phyloP scores from a whole-genome alignment of 345 rosid genomes.

The Populus alba region DNA sequence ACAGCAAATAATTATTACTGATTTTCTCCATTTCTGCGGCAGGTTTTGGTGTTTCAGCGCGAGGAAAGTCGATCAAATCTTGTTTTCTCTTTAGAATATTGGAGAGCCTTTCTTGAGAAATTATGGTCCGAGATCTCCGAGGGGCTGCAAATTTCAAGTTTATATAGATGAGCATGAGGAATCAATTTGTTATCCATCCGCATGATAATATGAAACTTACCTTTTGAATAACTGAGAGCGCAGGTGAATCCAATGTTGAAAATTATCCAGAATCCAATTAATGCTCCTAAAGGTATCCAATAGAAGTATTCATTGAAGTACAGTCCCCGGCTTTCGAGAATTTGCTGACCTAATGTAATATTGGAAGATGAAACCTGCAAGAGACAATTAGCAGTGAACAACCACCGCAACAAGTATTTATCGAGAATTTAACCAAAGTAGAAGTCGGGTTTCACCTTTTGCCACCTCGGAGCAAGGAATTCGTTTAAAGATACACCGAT shows the following conservation, averaged over 20 bases:
- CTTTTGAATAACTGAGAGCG: conserved; percentile 28
- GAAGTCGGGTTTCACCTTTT: conserved; percentile 32
- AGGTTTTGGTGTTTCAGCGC: neutral
- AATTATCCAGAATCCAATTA: conserved; percentile 43
- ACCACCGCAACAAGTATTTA: neutral
- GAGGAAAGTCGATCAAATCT: neutral
- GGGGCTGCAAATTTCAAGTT: conserved; percentile 30
- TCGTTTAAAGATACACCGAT: conserved; percentile 43
- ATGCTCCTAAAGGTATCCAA: conserved; percentile 39
- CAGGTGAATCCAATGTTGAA: conserved; percentile 38
- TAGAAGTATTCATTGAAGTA: conserved; percentile 29
- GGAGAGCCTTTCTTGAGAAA: conserved; percentile 27
- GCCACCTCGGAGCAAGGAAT: conserved; percentile 56
- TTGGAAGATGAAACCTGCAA: conserved; percentile 38
- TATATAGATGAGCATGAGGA: neutral
- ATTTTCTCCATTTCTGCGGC: conserved; percentile 6
- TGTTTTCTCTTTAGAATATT: conserved; percentile 4
- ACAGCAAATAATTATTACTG: conserved; percentile 18
- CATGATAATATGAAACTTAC: conserved; percentile 23
- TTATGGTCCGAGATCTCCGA: conserved; percentile 23
- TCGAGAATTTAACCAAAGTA: neutral
- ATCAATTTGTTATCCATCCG: neutral
- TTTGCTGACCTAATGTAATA: conserved; percentile 29
- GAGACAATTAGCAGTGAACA: conserved; percentile 1
- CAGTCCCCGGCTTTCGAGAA: conserved; percentile 33